phyloP scores from a whole-genome alignment of 192 early-diverging fungal species.

The Chytriomyces sp. region DNA sequence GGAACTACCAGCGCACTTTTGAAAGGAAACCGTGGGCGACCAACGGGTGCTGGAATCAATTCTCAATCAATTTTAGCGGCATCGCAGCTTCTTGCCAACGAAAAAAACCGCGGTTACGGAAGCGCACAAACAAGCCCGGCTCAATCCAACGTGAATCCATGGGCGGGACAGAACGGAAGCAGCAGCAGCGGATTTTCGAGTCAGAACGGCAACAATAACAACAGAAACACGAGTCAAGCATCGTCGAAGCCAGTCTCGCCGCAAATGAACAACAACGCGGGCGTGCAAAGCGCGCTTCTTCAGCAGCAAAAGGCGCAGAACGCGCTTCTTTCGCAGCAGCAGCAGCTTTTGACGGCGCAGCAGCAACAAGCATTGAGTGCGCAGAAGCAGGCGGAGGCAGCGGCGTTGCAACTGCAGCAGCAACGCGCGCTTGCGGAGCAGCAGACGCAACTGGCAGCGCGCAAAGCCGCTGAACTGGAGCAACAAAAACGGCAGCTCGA shows the following conservation, averaged over 20 bases:
- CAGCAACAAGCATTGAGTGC: constrained; percentile 38
- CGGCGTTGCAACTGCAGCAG: constrained; percentile 29
- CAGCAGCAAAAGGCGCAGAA: constrained; percentile 4
- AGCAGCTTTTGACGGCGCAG: constrained; percentile 28
- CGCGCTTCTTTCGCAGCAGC: constrained; percentile 10
- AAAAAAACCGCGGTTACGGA: constrained; percentile 1
- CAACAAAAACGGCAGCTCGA: constrained; percentile 26
- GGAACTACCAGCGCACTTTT: constrained; percentile 29
- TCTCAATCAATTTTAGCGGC: constrained; percentile 33
- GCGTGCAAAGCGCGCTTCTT: constrained; percentile 4
- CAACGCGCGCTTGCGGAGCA: constrained; percentile 29
- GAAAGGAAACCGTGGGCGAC: constrained; percentile 28
- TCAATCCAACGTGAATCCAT: constrained; percentile 12
- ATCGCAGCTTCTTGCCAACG: constrained; percentile 32
- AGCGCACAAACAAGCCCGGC: not conserved
- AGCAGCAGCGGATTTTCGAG: not conserved
- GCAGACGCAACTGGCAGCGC: constrained; percentile 20
- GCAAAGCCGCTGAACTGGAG: constrained; percentile 30
- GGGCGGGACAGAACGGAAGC: constrained; percentile 9
- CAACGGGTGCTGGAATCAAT: constrained; percentile 31
- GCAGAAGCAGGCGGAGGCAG: constrained; percentile 37
- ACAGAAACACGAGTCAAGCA: not conserved
- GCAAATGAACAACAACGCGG: not conserved
- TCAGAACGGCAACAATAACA: not conserved
- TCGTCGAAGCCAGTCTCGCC: not conserved